These are phyloP conservation scores for Acer saccharum DNA, from an alignment of 345 rosid species.

Conservation along the genomic window DNA sequence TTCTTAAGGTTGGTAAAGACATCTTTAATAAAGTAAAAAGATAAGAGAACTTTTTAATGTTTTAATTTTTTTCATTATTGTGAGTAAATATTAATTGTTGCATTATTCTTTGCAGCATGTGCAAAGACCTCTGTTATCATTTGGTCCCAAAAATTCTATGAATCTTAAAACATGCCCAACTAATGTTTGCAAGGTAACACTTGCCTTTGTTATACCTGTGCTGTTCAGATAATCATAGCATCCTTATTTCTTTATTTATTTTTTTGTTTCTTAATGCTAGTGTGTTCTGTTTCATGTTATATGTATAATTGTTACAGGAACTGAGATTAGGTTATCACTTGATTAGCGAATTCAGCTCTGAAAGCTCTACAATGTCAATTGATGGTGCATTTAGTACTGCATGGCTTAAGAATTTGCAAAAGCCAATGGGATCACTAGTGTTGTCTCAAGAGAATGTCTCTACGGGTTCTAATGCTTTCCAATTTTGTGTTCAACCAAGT, in stretches of 20 bases:
- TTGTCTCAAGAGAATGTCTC: constrained; percentile 56
- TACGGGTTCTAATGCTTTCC: constrained; percentile 48
- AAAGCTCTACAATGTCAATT: constrained; percentile 58
- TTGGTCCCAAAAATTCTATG: constrained; percentile 91
- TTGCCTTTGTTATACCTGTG: constrained; percentile 11
- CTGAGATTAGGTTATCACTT: constrained; percentile 71
- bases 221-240: background rate
- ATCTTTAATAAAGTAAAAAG: background rate
- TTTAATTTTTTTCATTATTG: constrained; percentile 3
- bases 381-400: constrained; percentile 78
- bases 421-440: constrained; percentile 54
- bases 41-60: background rate
- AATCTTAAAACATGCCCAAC: constrained; percentile 81
- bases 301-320: constrained; percentile 53
- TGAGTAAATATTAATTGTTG: constrained; percentile 16
- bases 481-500: constrained; percentile 68
- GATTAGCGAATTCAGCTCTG: constrained; percentile 72
- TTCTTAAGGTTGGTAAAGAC: constrained; percentile 11
- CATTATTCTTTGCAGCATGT: constrained; percentile 71
- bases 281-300: constrained; percentile 23
- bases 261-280: constrained; percentile 24
- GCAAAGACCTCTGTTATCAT: constrained; percentile 86
- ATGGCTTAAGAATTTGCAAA: constrained; percentile 82
- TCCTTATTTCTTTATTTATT: background rate
- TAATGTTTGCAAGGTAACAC: constrained; percentile 87